Evolutionary conservation across 176 grass and related monocot species (phyloP).

Genomic region (Musa beccarii): DNA sequence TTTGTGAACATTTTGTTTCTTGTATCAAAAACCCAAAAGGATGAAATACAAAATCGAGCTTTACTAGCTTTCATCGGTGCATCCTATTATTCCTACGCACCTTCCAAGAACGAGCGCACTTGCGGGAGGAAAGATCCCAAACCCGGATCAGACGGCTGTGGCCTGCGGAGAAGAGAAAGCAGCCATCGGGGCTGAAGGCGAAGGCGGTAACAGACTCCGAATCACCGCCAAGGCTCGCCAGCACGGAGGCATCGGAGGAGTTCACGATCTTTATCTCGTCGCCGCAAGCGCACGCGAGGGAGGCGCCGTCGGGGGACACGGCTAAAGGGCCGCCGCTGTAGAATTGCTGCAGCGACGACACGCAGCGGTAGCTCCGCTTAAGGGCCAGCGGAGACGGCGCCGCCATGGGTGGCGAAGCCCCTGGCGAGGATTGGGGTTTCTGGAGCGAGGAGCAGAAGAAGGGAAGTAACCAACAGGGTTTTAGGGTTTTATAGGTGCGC

Average conservation of each 20-base stretch:
- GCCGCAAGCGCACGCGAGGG: constrained; percentile 81
- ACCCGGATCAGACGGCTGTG: constrained; percentile 76
- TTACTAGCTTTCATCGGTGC: not conserved
- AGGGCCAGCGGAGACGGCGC: not conserved
- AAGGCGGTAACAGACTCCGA: constrained; percentile 58
- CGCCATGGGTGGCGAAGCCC: constrained; percentile 2
- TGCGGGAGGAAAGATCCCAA: constrained; percentile 65
- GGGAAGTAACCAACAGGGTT: accelerated
- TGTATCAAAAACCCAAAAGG: too few relatives aligned
- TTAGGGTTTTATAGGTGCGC: too few relatives aligned
- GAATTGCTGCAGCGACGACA: constrained; percentile 78
- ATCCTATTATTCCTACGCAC: constrained; percentile 7
- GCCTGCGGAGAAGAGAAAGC: constrained; percentile 58
- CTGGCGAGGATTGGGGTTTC: not conserved
- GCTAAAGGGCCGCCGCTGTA: constrained; percentile 73
- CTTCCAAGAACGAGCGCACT: constrained; percentile 94
- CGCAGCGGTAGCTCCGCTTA: constrained; percentile 70
- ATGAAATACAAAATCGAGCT: not conserved
- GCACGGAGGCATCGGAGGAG: constrained; percentile 39
- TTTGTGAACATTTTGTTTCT: not conserved
- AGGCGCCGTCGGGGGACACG: constrained; percentile 42
- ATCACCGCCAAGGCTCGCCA: constrained; percentile 40
- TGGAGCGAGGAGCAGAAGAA: too few relatives aligned
- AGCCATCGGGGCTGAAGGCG: constrained; percentile 51
- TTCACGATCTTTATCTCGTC: constrained; percentile 60